A percentile compares a stretch with the other conserved stretches of the same genome.
These are phyloP conservation scores for Kwoniella pini DNA, from an alignment of 768 basidiomycete species.

Conservation along the genomic window DNA sequence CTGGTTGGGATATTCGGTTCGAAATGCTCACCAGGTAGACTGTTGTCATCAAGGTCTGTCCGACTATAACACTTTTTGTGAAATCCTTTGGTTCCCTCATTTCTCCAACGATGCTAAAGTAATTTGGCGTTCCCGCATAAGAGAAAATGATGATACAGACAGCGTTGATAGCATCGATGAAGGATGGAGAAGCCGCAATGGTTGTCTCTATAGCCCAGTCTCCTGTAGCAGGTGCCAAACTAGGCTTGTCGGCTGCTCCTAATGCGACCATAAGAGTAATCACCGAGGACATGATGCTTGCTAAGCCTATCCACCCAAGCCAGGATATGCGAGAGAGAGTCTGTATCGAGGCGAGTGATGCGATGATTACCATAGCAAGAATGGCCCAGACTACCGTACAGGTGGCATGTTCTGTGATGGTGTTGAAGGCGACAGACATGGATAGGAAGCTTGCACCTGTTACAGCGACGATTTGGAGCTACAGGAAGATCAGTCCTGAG, in stretches of 20 bases:
- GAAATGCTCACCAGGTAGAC: conserved; percentile 32
- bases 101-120: conserved; percentile 49
- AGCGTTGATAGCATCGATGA: conserved; percentile 52
- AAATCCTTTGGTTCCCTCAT: conserved; percentile 53
- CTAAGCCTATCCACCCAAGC: conserved; percentile 46
- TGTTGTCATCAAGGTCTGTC: conserved; percentile 43
- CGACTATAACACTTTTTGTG: conserved; percentile 46
- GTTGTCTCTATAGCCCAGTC: conserved; percentile 10
- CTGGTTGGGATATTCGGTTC: neutral
- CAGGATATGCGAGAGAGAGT: conserved; percentile 50
- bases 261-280: conserved; percentile 42
- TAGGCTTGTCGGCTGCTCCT: conserved; percentile 32
- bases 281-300: conserved; percentile 37
- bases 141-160: conserved; percentile 51
- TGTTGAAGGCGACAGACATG: conserved; percentile 54
- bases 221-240: conserved; percentile 31
- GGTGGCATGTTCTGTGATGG: conserved; percentile 51
- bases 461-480: conserved; percentile 22
- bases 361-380: conserved; percentile 45
- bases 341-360: conserved; percentile 40
- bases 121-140: conserved; percentile 44
- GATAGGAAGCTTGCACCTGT: conserved; percentile 44
- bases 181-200: conserved; percentile 20
- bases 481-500: neutral
- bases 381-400: conserved; percentile 55